A percentile compares a stretch with the other conserved stretches of the same genome.
phyloP scores from a whole-genome alignment of 345 rosid genomes.

The Iberis pinnata region DNA sequence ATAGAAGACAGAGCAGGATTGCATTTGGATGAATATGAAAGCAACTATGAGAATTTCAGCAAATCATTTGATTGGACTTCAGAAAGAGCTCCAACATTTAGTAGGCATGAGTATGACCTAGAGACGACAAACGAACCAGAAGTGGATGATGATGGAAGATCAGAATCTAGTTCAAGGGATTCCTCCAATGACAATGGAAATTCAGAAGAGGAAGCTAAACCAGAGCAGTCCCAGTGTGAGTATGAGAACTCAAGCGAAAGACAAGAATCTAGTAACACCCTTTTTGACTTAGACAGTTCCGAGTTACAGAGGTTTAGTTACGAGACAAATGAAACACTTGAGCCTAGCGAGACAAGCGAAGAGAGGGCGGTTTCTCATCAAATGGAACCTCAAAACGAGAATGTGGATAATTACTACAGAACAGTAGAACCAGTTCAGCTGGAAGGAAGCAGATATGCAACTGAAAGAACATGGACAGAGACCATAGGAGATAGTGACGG shows the following conservation, averaged over 20 bases:
- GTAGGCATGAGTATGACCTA: slow-evolving; percentile 9
- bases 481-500: slow-evolving; percentile 26
- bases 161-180: no score
- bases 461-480: slow-evolving; percentile 19
- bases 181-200: slow-evolving; percentile 3
- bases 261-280: slow-evolving; percentile 3
- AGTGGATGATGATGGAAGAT: slow-evolving; percentile 6
- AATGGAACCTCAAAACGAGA: slow-evolving; percentile 7
- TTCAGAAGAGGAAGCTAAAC: slow-evolving; percentile 8
- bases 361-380: neutral
- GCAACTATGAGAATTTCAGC: slow-evolving; percentile 11
- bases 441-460: no score
- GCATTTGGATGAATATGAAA: slow-evolving; percentile 33
- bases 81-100: slow-evolving; percentile 12
- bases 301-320: slow-evolving; percentile 7
- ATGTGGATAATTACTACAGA: neutral
- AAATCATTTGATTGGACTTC: slow-evolving; percentile 19
- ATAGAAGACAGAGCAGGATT: slow-evolving; percentile 27
- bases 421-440: slow-evolving; percentile 1
- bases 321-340: slow-evolving; percentile 16
- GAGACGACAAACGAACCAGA: slow-evolving; percentile 9
- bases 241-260: slow-evolving; percentile 11
- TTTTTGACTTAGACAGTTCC: slow-evolving; percentile 8
- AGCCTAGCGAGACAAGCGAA: neutral
- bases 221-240: slow-evolving; percentile 12